Percentiles rank a stretch among this genome's conserved stretches.
Conservation (phyloP, 2,329 filamentous ascomycete species). For the Alternaria sp. region DNA sequence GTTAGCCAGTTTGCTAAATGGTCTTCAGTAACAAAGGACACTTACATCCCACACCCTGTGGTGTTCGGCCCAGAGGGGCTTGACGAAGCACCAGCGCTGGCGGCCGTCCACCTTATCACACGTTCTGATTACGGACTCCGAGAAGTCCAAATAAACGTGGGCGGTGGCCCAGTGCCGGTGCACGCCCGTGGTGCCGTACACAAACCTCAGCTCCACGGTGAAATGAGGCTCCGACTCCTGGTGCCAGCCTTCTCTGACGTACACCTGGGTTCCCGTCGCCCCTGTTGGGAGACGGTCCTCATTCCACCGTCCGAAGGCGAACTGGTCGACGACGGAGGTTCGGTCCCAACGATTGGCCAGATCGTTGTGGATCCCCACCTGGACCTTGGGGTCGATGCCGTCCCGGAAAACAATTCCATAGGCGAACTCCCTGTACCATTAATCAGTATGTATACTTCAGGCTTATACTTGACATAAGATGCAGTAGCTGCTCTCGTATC, state of each 20-base stretch:
- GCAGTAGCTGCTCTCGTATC: background rate
- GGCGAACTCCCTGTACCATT: background rate
- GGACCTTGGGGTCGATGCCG: background rate
- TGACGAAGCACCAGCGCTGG: background rate
- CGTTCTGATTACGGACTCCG: slow-evolving; percentile 1
- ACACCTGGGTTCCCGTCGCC: slow-evolving; percentile 2
- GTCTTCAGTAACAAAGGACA: background rate
- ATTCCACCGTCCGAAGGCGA: background rate
- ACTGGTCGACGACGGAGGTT: background rate
- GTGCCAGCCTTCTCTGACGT: slow-evolving; percentile 13
- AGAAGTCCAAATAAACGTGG: slow-evolving; percentile 17
- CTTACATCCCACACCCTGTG: background rate
- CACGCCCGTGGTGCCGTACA: background rate
- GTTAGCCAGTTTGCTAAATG: background rate
- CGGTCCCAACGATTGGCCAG: background rate
- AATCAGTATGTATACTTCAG: background rate
- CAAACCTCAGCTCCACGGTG: slow-evolving; percentile 7
- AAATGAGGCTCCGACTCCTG: slow-evolving; percentile 1
- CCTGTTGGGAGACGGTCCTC: background rate
- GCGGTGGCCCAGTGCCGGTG: background rate
- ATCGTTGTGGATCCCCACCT: background rate
- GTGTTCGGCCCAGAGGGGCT: background rate
- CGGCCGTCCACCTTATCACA: background rate
- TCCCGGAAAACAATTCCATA: background rate
- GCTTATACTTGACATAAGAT: background rate